Base-by-base conservation (phyloP, 2,329 filamentous ascomycete genomes). In the Sclerotinia spermophila region DNA sequence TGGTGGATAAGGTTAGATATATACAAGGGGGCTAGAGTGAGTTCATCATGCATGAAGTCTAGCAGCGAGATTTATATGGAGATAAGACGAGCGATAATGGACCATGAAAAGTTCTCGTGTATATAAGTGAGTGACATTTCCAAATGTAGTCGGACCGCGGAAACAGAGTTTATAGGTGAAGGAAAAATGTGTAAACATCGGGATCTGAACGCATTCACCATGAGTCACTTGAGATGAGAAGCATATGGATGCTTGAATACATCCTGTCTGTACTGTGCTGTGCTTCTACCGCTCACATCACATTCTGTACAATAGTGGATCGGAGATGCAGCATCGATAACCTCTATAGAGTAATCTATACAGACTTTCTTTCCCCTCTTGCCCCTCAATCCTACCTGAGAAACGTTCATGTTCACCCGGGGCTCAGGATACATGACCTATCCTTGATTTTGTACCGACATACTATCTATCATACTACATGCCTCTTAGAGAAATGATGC, bases 71-170 rank as follows among this genome's bases (percentile, higher is more conserved):
- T 38, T 2, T 40, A 19, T 60, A 44, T 44, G 58, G n/a, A 60
- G 58, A 62, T 62, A 62, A 62, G 59, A 62, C 10, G 40, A 45
- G 59, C 59, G 59, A 45, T 45, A 62, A 62, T 62, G 59, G 59
- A 62, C 40, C 59, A 62, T 62, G 27, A n/a, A 61, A 44, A 11
- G 2, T 24, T 33, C 27, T 30, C 40, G 40, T 62, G 40, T 45
- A 33, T 4, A 45, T n/a, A n/a, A n/a, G n/a, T n/a, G n/a, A 24
- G 8, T 45, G 59, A 10, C 59, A 45, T 62, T 61, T 45, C 40
- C 40, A 17, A 44, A 33, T 30, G 21, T 40, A n/a, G 27, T 24
- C 40, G 59, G 27, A 24, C 59, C 40, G 44, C 40, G 40, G 40
- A 44, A 6, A 11, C 24, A 40, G 59, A 61, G 40, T 21, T 45